Conservation (phyloP, 1,139 yeast genomes). For the Debaryomyces sp. region DNA sequence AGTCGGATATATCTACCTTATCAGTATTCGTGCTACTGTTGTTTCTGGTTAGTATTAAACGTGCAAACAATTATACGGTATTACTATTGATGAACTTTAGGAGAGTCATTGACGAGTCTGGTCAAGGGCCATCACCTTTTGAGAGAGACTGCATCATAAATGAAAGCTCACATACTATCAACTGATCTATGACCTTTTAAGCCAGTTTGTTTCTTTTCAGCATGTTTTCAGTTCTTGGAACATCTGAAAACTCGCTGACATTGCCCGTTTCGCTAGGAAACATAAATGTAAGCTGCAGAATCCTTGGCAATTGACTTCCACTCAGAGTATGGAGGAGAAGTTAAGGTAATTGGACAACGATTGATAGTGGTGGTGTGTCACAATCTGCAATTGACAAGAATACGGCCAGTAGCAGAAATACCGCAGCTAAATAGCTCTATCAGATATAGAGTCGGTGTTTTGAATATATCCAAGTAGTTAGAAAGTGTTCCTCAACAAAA, state of each 20-base stretch:
- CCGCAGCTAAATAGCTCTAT: too few relatives aligned
- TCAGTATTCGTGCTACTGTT: not conserved
- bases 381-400: too few relatives aligned
- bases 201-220: constrained; percentile 59
- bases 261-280: constrained; percentile 94
- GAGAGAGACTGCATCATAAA: constrained; percentile 82
- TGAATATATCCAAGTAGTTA: not conserved
- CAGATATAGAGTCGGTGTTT: not conserved
- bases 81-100: constrained; percentile 33
- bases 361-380: too few relatives aligned
- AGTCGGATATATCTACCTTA: not conserved
- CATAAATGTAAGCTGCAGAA: constrained; percentile 79
- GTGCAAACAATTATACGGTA: not conserved
- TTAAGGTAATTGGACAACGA: too few relatives aligned
- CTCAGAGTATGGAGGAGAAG: constrained; percentile 56
- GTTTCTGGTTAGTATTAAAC: not conserved
- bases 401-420: too few relatives aligned
- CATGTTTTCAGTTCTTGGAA: constrained; percentile 55
- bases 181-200: constrained; percentile 96
- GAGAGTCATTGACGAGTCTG: constrained; percentile 66
- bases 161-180: constrained; percentile 94
- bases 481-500: not conserved
- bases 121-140: constrained; percentile 64
- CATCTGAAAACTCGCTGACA: constrained; percentile 79
- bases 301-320: constrained; percentile 55